Percentiles rank a stretch among this genome's conserved stretches.
These are phyloP conservation scores for Globisporangium nodosum DNA, from an alignment of 352 stramenopile species.

Conservation along the genomic window DNA sequence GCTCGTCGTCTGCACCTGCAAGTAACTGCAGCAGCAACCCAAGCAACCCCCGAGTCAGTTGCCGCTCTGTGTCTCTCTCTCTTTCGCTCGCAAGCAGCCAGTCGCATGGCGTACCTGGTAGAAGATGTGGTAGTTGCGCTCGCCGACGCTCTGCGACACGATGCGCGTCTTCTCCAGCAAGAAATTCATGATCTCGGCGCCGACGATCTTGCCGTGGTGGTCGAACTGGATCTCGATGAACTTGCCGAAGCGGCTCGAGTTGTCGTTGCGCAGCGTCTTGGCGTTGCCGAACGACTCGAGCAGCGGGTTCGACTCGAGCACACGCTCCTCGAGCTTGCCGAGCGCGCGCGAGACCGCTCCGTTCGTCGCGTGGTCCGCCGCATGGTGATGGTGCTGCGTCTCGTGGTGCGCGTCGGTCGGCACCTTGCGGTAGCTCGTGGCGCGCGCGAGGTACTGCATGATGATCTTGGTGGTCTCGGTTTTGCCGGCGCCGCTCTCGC, in stretches of 20 bases:
- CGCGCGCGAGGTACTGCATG: slow-evolving; percentile 84
- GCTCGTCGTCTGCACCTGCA: slow-evolving; percentile 63
- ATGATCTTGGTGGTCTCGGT: slow-evolving; percentile 92
- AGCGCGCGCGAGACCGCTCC: slow-evolving; percentile 85
- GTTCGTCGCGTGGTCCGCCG: slow-evolving; percentile 56
- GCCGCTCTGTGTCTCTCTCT: too few relatives aligned
- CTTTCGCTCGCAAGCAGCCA: background rate
- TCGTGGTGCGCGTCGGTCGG: slow-evolving; percentile 25
- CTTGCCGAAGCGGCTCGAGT: slow-evolving; percentile 96
- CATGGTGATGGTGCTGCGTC: slow-evolving; percentile 35
- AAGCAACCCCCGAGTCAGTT: background rate
- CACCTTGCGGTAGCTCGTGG: slow-evolving; percentile 67
- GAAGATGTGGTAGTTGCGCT: slow-evolving; percentile 98
- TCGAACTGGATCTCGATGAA: slow-evolving; percentile 97
- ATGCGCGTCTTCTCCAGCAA: slow-evolving; percentile 90
- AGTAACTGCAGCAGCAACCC: slow-evolving; percentile 36
- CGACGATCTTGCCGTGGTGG: slow-evolving; percentile 88
- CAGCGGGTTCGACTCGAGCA: slow-evolving; percentile 86
- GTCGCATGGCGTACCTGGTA: slow-evolving; percentile 76
- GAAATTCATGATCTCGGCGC: slow-evolving; percentile 89
- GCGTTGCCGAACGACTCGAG: slow-evolving; percentile 90
- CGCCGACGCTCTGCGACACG: slow-evolving; percentile 83
- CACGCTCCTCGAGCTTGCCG: slow-evolving; percentile 79
- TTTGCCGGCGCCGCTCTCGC: slow-evolving; percentile 87
- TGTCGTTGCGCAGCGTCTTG: slow-evolving; percentile 96